Conservation (phyloP, 805 yeast species). For the Lipomyces spencermartinsiae region DNA sequence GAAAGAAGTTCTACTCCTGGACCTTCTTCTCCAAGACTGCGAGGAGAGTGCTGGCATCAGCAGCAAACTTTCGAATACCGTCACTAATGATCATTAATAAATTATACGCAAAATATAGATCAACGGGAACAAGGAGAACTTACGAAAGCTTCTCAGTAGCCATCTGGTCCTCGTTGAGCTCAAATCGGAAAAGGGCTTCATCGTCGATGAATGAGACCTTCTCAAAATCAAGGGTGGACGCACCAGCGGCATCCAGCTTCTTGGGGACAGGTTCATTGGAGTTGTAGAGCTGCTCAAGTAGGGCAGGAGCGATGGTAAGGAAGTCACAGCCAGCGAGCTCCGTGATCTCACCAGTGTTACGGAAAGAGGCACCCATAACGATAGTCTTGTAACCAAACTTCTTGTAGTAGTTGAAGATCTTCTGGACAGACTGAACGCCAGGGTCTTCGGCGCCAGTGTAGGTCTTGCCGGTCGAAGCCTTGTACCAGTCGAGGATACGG, state of each 20-base stretch:
- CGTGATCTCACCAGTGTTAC: slow-evolving; percentile 93
- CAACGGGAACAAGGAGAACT: background rate
- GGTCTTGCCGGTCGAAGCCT: slow-evolving; percentile 88
- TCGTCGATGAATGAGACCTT: slow-evolving; percentile 84
- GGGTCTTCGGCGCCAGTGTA: slow-evolving; percentile 87
- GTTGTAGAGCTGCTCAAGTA: slow-evolving; percentile 85
- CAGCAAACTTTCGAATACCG: slow-evolving; percentile 97
- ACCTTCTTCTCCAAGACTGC: slow-evolving; percentile 38
- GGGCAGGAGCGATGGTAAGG: slow-evolving; percentile 92
- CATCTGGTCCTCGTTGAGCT: slow-evolving; percentile 95
- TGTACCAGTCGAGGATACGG: slow-evolving; percentile 98
- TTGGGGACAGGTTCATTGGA: slow-evolving; percentile 81
- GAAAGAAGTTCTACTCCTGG: background rate
- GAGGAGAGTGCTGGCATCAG: slow-evolving; percentile 79
- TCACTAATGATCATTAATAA: slow-evolving; percentile 51
- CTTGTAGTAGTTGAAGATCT: slow-evolving; percentile 96
- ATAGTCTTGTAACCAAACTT: slow-evolving; percentile 95
- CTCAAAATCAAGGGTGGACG: slow-evolving; percentile 56
- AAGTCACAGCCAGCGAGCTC: slow-evolving; percentile 97
- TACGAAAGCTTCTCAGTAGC: slow-evolving; percentile 90
- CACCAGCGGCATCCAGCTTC: slow-evolving; percentile 74
- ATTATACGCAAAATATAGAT: background rate
- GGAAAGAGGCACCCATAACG: slow-evolving; percentile 99
- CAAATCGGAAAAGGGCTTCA: slow-evolving; percentile 89
- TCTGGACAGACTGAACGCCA: slow-evolving; percentile 90